These are phyloP conservation scores for Coemansia sp. DNA, from an alignment of 192 early-diverging fungal species.

Conservation along the genomic window DNA sequence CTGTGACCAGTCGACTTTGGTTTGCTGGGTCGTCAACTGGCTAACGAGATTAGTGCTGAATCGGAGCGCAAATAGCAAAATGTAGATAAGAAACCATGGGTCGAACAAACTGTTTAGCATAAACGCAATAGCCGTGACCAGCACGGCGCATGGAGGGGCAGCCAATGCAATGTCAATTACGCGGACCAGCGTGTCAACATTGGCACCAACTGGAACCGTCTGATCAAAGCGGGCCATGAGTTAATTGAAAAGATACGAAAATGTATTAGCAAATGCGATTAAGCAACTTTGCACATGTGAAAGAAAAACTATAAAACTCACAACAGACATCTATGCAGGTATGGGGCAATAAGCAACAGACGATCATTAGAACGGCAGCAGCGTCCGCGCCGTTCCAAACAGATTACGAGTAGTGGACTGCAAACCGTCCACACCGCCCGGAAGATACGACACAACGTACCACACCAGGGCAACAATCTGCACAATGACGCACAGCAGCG, in stretches of 20 bases:
- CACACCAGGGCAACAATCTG: constrained; percentile 80
- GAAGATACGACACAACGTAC: constrained; percentile 81
- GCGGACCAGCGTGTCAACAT: constrained; percentile 29
- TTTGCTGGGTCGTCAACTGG: background rate
- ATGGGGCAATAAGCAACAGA: background rate
- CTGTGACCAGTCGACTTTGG: constrained; percentile 28
- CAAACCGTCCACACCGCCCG: constrained; percentile 63
- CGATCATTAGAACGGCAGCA: constrained; percentile 35
- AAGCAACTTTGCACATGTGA: background rate
- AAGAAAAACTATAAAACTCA: background rate
- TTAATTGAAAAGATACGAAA: background rate
- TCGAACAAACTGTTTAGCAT: constrained; percentile 2
- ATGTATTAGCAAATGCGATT: background rate
- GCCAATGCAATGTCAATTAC: constrained; percentile 1
- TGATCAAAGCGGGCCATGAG: background rate
- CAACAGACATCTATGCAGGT: no score
- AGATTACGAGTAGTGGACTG: constrained; percentile 56
- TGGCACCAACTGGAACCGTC: constrained; percentile 21
- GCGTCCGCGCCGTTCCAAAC: constrained; percentile 36
- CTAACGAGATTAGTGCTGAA: background rate
- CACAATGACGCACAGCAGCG: constrained; percentile 71
- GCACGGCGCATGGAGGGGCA: constrained; percentile 10
- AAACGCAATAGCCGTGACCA: constrained; percentile 11
- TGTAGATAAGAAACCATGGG: constrained; percentile 14
- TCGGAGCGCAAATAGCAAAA: constrained; percentile 10